Conservation (phyloP, 1,139 yeast species). For the Debaryomyces udenii region DNA sequence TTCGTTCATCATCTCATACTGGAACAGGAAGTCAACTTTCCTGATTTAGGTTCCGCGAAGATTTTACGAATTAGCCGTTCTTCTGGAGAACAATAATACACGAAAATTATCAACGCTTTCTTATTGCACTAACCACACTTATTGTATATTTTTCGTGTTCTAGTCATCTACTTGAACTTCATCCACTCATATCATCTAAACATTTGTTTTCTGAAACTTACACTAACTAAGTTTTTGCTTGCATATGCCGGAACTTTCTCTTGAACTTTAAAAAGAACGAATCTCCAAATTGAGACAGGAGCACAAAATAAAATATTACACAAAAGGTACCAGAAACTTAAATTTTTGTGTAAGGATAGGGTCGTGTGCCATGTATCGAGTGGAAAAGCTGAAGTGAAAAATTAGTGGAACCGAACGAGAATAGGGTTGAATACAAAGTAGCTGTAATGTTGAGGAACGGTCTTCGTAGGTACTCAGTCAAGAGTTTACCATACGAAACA, state of each 20-base stretch:
- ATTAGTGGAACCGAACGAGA: constrained; percentile 2
- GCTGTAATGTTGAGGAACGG: constrained; percentile 14
- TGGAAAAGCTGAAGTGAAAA: constrained; percentile 7
- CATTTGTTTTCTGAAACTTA: no score
- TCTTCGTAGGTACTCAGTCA: constrained; percentile 19
- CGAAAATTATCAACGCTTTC: background rate
- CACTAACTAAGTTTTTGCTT: no score
- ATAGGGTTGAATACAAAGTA: background rate
- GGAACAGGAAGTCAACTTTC: no score
- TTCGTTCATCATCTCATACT: no score
- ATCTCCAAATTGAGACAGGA: no score
- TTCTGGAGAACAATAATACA: background rate
- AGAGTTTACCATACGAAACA: constrained; percentile 34
- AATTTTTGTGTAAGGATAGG: background rate
- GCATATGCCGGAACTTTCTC: no score
- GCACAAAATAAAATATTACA: background rate
- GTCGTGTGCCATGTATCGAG: constrained; percentile 5
- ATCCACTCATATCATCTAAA: no score
- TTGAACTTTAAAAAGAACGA: no score
- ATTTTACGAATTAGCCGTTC: constrained; percentile 7
- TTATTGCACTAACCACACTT: no score
- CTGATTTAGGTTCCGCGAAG: background rate
- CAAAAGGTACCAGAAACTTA: background rate
- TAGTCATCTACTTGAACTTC: no score
- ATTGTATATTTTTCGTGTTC: no score